Evolutionary conservation across 768 basidiomycete species (phyloP), one percentile per base, ranked within the genome.

Genomic region (Termitomyces sp.): DNA sequence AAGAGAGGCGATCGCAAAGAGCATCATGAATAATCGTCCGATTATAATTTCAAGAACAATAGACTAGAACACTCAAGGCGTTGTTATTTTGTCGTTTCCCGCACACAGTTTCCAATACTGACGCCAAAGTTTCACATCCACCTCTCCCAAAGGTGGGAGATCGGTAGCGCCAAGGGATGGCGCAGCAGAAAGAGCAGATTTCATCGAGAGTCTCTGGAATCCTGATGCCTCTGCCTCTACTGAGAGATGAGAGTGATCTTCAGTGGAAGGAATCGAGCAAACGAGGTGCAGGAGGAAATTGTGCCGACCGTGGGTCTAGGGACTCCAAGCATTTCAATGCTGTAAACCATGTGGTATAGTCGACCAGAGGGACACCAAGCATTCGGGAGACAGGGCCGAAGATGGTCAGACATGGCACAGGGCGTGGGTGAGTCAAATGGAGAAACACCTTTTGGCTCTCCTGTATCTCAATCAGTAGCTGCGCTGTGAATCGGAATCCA

Each of bases 331-430:
- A 58, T 52, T 73, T 67, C 19, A 74, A 52, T 3, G 56, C 54
- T 25, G 52, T 42, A 16, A 75, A 55, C 73, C 73, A 75, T 27
- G 61, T 44, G 0, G 57, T 10, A 51, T 72, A 75, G 5, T 67
- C 60, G 10, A 73, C 68, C 19, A 74, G 58, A n/a, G 67, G 66
- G 3, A 70, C 56, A 5, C 49, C 46, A n/a, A 74, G 62, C 0
- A 47, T 47, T 8, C 62, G 43, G 0, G 73, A 63, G 3, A 71
- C 54, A 44, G 39, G 39, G n/a, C 39, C 39, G n/a, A 39, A 39
- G 17, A 39, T 39, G 39, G 39, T 39, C 17, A 39, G n/a, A 17
- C 39, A 39, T 9, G 39, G 39, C 7, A 39, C 39, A 39, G 39
- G 39, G 16, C 39, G 17, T 39, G 39, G 39, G n/a, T 39, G 39